Evolutionary conservation across 2,329 filamentous ascomycete genomes (phyloP).

Genomic region (Botrytis aclada): DNA sequence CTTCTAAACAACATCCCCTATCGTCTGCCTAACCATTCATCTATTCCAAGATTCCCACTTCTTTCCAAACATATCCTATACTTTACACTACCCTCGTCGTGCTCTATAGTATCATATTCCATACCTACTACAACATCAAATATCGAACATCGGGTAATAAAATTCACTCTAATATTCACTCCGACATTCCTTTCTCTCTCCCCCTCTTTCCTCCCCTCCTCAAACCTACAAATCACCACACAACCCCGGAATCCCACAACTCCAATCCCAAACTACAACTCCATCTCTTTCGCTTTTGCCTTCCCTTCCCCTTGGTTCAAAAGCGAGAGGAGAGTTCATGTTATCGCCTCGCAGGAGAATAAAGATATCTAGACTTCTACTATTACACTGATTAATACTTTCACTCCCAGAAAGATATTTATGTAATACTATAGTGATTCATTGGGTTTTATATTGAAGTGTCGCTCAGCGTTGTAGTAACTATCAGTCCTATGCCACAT

Average conservation of each 20-base stretch:
- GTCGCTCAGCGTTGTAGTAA: not conserved
- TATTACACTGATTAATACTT: not conserved
- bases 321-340: too few species aligned
- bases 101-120: accelerated
- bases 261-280: too few species aligned
- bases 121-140: too few species aligned
- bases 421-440: not conserved
- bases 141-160: not conserved
- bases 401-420: too few species aligned
- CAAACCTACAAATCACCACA: too few species aligned
- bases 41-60: not conserved
- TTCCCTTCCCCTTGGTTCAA: not conserved
- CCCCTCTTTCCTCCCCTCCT: too few species aligned
- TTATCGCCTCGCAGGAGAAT: too few species aligned
- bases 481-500: not conserved
- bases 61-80: accelerated
- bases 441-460: not conserved
- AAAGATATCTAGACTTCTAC: not conserved
- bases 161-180: too few species aligned
- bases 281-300: too few species aligned
- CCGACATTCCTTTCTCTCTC: too few species aligned
- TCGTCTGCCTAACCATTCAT: not conserved
- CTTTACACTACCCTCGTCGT: not conserved
- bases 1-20: not conserved
- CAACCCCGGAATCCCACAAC: too few species aligned